Percentiles rank a stretch among this genome's conserved stretches.
These are phyloP conservation scores for Quercus variabilis DNA, from an alignment of 306 rosid genomes.

Conservation along the genomic window DNA sequence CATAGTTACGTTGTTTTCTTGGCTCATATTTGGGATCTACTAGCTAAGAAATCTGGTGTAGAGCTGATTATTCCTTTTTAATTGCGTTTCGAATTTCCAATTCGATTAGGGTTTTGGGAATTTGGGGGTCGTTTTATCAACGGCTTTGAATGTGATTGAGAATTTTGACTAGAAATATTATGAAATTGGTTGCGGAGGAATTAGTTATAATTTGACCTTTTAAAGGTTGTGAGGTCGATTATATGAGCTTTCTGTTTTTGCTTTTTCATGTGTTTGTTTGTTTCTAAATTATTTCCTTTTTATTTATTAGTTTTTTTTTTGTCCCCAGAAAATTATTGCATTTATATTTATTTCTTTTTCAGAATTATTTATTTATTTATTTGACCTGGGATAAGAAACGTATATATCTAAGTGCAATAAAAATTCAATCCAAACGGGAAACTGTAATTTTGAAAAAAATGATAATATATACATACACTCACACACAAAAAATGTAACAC, in stretches of 20 bases:
- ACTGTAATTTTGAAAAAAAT: too few relatives aligned
- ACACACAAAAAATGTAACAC: too few relatives aligned
- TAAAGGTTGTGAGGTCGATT: background rate
- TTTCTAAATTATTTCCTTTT: too few relatives aligned
- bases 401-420: too few relatives aligned
- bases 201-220: background rate
- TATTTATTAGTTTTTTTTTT: too few relatives aligned
- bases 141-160: background rate
- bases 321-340: too few relatives aligned
- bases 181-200: background rate
- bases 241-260: background rate
- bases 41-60: background rate
- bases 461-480: too few relatives aligned
- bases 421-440: too few relatives aligned
- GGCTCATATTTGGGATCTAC: background rate
- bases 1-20: background rate
- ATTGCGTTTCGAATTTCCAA: conserved; percentile 15
- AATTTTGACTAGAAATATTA: background rate
- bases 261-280: background rate
- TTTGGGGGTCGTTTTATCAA: background rate
- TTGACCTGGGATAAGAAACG: too few relatives aligned
- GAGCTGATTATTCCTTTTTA: background rate
- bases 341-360: too few relatives aligned
- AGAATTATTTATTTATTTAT: too few relatives aligned
- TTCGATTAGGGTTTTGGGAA: background rate